Base-by-base conservation (phyloP, 768 basidiomycete species). In the Saitozyma podzolica region DNA sequence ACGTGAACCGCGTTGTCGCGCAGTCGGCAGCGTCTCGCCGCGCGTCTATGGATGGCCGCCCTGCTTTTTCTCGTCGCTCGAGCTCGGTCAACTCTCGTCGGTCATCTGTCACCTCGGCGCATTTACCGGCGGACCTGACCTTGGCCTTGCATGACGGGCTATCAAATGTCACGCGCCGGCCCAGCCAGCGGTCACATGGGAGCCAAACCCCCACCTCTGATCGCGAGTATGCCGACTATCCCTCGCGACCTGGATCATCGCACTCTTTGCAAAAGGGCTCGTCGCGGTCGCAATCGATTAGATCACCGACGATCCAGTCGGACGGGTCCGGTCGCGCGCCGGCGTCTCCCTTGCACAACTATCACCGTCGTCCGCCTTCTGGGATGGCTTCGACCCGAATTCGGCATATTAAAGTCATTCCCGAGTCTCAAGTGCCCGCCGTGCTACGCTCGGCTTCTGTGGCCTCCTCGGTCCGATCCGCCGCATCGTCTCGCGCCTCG, bases 191-290 rank as follows among this genome's bases (percentile, higher is more conserved):
- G 6, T 84, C 86, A 9, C 84, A 90, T 17, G 84, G 86, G 10
- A 91, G 90, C 67, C 89, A 89, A 58, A 94, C 93, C 0, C 93
- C 92, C 0, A 92, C 89, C 56, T 92, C 91, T 39, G 93, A 96
- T 67, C 83, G 84, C 51, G 75, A 73, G 14, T 66, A 29, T 29
- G 29, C 62, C 54, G 54, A 65, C 39, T 54, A 58, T 49, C 57
- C 66, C 2, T 94, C 91, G 0, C 82, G 91, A 29, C 91, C 92
- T 0, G 90, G 89, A 0, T 93, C 92, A 0, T 83, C 91, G n/a
- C 87, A 84, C n/a, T 93, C 91, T 54, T 51, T 66, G 48, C 50
- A 53, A n/a, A 56, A 61, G 40, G 53, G 59, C 51, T 64, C 64
- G n/a, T 53, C 68, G 57, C 59, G 84, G 80, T 86, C 51, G 87